phyloP scores from a whole-genome alignment of 1,284 basidiomycete genomes.

The Heterobasidion occidentale region DNA sequence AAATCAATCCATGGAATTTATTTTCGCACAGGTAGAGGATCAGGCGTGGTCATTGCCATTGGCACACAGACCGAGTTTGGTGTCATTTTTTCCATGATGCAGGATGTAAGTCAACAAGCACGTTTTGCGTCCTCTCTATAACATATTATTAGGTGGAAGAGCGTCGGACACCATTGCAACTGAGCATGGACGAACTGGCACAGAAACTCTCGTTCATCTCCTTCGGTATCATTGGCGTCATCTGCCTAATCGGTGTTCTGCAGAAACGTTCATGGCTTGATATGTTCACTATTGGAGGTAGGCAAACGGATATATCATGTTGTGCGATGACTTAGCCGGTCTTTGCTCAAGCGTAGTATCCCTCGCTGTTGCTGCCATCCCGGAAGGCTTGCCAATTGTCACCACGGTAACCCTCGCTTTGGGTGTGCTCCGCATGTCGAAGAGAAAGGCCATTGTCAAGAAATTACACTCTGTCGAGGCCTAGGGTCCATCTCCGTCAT shows the following conservation, averaged over 20 bases:
- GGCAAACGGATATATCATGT: slow-evolving; percentile 5
- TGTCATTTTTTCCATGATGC: slow-evolving; percentile 97
- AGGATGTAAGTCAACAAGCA: slow-evolving; percentile 57
- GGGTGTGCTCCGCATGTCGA: slow-evolving; percentile 91
- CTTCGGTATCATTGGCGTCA: slow-evolving; percentile 89
- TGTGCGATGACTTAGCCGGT: slow-evolving; percentile 1
- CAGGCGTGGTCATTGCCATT: slow-evolving; percentile 86
- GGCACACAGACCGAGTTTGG: slow-evolving; percentile 92
- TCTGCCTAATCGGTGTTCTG: slow-evolving; percentile 84
- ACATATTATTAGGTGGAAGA: slow-evolving; percentile 65
- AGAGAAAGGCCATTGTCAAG: slow-evolving; percentile 94
- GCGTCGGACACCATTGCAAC: slow-evolving; percentile 87
- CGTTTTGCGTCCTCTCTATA: neutral
- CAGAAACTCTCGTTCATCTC: slow-evolving; percentile 87
- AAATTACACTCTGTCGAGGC: slow-evolving; percentile 94
- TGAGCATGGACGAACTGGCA: slow-evolving; percentile 95
- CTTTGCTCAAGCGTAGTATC: slow-evolving; percentile 57
- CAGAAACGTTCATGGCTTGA: slow-evolving; percentile 91
- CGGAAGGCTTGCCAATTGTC: slow-evolving; percentile 94
- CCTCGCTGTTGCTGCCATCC: slow-evolving; percentile 94
- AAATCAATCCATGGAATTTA: neutral
- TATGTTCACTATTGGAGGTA: slow-evolving; percentile 98
- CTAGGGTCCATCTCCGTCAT: slow-evolving; percentile 93
- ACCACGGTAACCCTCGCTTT: slow-evolving; percentile 95
- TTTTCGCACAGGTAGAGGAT: slow-evolving; percentile 57